phyloP scores from a whole-genome alignment of 1,284 basidiomycete genomes.

The Fomitopsis pinicola region DNA sequence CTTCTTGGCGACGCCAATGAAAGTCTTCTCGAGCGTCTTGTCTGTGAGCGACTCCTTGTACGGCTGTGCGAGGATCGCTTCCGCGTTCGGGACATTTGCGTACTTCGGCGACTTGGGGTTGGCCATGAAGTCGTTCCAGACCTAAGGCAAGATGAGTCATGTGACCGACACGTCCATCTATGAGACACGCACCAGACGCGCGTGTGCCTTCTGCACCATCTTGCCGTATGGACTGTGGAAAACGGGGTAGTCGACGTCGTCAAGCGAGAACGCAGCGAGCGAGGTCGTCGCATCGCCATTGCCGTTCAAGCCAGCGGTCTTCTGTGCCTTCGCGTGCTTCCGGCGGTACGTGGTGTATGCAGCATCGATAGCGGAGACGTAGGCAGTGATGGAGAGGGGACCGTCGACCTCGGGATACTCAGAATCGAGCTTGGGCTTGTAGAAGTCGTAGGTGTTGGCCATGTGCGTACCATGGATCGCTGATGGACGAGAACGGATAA shows the following conservation, averaged over 20 bases:
- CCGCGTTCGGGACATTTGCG: conserved; percentile 68
- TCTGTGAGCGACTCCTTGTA: conserved; percentile 80
- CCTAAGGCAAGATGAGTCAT: conserved; percentile 17
- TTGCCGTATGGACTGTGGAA: conserved; percentile 98
- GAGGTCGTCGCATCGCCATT: conserved; percentile 29
- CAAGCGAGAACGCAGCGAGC: conserved; percentile 60
- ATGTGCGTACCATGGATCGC: conserved; percentile 97
- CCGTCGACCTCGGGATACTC: conserved; percentile 98
- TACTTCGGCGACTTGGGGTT: conserved; percentile 75
- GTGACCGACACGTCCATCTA: background rate
- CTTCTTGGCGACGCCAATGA: conserved; percentile 70
- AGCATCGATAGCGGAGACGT: conserved; percentile 91
- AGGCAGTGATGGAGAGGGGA: conserved; percentile 93
- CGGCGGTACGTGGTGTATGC: conserved; percentile 86
- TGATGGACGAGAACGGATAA: conserved; percentile 30
- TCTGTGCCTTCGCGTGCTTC: conserved; percentile 69
- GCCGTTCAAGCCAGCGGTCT: conserved; percentile 44
- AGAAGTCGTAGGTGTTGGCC: conserved; percentile 97
- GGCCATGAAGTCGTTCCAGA: conserved; percentile 90
- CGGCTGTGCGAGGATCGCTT: conserved; percentile 62
- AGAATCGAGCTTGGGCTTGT: conserved; percentile 91
- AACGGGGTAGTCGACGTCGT: conserved; percentile 84
- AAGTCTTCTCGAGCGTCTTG: conserved; percentile 95
- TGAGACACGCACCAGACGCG: conserved; percentile 56
- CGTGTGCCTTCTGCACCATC: conserved; percentile 96